Evolutionary conservation across 192 early-diverging fungal species (phyloP), one percentile per base, ranked within the genome.

Genomic region (Coemansia sp.): DNA sequence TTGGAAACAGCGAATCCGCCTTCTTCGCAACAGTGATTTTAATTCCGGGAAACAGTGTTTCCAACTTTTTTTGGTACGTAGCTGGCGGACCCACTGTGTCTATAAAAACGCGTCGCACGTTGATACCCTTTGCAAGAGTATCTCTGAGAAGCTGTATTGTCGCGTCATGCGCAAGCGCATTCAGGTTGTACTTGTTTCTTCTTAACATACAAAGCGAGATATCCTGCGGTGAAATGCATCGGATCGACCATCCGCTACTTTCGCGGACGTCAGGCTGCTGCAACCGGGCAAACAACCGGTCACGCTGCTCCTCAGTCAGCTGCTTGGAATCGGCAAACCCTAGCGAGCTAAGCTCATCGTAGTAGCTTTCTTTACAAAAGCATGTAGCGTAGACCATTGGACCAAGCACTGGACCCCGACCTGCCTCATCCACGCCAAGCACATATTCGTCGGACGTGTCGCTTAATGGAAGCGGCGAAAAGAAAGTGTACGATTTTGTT

Each of bases 321-420:
- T 85, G 85, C 68, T 99, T 99, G n/a, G 96, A 98, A 69, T 99
- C 97, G 44, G 87, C 91, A 58, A 98, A 92, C 2, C 94, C 94
- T 10, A 93, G 42, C 8, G 71, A 72, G 34, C 82, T 86, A 11
- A 97, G 70, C 38, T 84, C 61, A 1, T 85, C 75, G 57, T 88
- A 83, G 34, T 82, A 78, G 2, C 81, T 78, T 1, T 89, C 49
- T 0, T 86, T 84, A 44, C 87, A 89, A 64, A 88, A 98, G 44
- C 89, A 87, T n/a, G 89, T 77, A 1, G 91, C 91, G 69, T 98
- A 99, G 0, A 98, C 96, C 97, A 99, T 99, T 9, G 95, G 93
- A 1, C 93, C 92, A 0, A 98, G 82, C 0, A 97, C 96, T 8
- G 97, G 97, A 0, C 97, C 97, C 13, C 96, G 75, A 9, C 97